phyloP scores from a whole-genome alignment of 1,139 yeast genomes.

The Eremothecium sinecaudum region DNA sequence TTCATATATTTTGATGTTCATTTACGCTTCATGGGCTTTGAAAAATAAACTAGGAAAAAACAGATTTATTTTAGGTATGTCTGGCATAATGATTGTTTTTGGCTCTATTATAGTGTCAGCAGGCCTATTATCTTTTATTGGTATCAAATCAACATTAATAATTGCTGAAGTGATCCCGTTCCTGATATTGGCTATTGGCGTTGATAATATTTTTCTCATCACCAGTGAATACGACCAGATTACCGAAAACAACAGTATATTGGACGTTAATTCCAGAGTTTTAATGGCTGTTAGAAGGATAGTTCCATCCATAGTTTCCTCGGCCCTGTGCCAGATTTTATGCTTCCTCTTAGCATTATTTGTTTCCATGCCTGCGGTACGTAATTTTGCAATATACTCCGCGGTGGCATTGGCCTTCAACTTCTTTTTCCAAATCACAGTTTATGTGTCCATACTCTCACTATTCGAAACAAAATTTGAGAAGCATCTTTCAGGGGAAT shows the following conservation, averaged over 20 bases:
- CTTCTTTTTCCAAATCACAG: slow-evolving; percentile 69
- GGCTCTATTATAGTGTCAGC: slow-evolving; percentile 74
- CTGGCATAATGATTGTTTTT: slow-evolving; percentile 73
- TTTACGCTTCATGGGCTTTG: slow-evolving; percentile 75
- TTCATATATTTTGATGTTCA: slow-evolving; percentile 81
- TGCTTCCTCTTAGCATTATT: slow-evolving; percentile 72
- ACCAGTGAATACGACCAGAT: slow-evolving; percentile 66
- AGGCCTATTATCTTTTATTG: slow-evolving; percentile 67
- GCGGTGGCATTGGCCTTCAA: slow-evolving; percentile 79
- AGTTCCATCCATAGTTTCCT: slow-evolving; percentile 79
- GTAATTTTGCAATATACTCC: slow-evolving; percentile 83
- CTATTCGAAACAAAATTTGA: slow-evolving; percentile 20
- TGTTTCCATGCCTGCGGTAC: slow-evolving; percentile 92
- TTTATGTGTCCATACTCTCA: slow-evolving; percentile 59
- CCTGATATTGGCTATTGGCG: slow-evolving; percentile 84
- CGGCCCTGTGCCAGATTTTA: slow-evolving; percentile 65
- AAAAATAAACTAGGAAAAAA: slow-evolving; percentile 38
- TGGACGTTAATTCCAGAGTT: slow-evolving; percentile 45
- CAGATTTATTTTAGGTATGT: slow-evolving; percentile 64
- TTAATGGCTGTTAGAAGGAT: slow-evolving; percentile 57
- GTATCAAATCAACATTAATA: slow-evolving; percentile 77
- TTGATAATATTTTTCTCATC: slow-evolving; percentile 81
- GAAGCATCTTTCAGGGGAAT: slow-evolving; percentile 2
- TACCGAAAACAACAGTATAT: slow-evolving; percentile 38
- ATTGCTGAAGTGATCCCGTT: slow-evolving; percentile 98